Evolutionary conservation across 306 rosid genomes (phyloP).

Genomic region (Arachis stenosperma): DNA sequence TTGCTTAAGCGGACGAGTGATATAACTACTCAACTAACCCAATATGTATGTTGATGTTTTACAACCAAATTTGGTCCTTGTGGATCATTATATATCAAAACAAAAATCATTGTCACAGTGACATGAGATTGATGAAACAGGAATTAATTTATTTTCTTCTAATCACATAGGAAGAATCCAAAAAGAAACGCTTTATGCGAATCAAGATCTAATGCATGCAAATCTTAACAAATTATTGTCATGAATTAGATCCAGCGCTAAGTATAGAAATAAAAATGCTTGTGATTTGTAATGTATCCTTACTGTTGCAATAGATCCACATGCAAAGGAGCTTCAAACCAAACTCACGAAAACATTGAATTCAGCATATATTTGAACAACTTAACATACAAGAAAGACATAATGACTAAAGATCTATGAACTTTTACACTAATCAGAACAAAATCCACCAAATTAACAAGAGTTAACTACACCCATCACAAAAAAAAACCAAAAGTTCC

Average conservation of each 20-base stretch:
- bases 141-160: slow-evolving; percentile 25
- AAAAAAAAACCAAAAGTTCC: background rate
- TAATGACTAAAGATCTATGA: slow-evolving; percentile 48
- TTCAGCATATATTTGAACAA: slow-evolving; percentile 9
- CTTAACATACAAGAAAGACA: slow-evolving; percentile 6
- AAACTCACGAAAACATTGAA: slow-evolving; percentile 24
- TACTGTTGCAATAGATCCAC: slow-evolving; percentile 43
- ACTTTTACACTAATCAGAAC: slow-evolving; percentile 18
- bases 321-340: slow-evolving; percentile 30
- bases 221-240: background rate
- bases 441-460: slow-evolving; percentile 25
- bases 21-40: too few relatives aligned
- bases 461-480: slow-evolving; percentile 11
- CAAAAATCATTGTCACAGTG: slow-evolving; percentile 2
- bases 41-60: background rate
- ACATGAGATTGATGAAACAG: background rate
- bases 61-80: background rate
- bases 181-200: slow-evolving; percentile 4
- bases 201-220: slow-evolving; percentile 43
- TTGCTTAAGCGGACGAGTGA: too few relatives aligned
- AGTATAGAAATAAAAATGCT: background rate
- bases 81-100: slow-evolving; percentile 15
- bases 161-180: slow-evolving; percentile 14
- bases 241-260: slow-evolving; percentile 43
- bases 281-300: slow-evolving; percentile 8